Evolutionary conservation across 192 early-diverging fungal species (phyloP).

Genomic region (Pecoramyces ruminantium): DNA sequence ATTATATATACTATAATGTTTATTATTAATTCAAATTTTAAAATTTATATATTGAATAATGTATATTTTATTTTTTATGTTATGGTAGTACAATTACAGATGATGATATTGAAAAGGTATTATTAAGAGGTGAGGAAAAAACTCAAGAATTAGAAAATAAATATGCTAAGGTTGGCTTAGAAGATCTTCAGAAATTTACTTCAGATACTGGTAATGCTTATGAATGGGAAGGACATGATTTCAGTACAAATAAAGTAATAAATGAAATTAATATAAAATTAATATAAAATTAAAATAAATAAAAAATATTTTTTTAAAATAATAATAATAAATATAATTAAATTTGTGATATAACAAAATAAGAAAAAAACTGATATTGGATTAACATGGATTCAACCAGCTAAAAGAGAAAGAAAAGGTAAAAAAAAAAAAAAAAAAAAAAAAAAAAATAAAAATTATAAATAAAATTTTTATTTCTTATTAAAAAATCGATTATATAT

Average conservation of each 20-base stretch:
- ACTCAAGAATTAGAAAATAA: conserved; percentile 76
- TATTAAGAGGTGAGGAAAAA: conserved; percentile 68
- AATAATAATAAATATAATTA: conserved; percentile 7
- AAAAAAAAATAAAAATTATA: conserved; percentile 43
- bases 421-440: conserved; percentile 5
- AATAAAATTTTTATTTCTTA: too few species aligned
- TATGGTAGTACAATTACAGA: conserved; percentile 37
- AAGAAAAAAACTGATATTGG: conserved; percentile 33
- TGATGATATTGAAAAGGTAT: conserved; percentile 72
- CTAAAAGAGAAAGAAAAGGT: conserved; percentile 78
- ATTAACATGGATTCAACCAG: conserved; percentile 81
- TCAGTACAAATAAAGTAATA: conserved; percentile 23
- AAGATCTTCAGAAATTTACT: conserved; percentile 84
- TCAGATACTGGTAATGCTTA: conserved; percentile 52
- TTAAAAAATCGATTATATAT: too few species aligned
- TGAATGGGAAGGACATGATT: conserved; percentile 94
- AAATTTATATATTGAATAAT: too few species aligned
- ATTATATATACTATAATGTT: too few species aligned
- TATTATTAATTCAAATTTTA: too few species aligned
- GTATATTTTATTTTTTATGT: too few species aligned
- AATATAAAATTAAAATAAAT: not conserved
- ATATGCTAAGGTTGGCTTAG: conserved; percentile 76
- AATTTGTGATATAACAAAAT: not conserved
- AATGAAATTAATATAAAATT: not conserved
- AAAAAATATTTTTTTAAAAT: conserved; percentile 31